Percentiles rank a stretch among this genome's conserved stretches.
Evolutionary conservation across 371 early-diverging fungal genomes (phyloP).

Genomic region (Lichtheimia ornata): DNA sequence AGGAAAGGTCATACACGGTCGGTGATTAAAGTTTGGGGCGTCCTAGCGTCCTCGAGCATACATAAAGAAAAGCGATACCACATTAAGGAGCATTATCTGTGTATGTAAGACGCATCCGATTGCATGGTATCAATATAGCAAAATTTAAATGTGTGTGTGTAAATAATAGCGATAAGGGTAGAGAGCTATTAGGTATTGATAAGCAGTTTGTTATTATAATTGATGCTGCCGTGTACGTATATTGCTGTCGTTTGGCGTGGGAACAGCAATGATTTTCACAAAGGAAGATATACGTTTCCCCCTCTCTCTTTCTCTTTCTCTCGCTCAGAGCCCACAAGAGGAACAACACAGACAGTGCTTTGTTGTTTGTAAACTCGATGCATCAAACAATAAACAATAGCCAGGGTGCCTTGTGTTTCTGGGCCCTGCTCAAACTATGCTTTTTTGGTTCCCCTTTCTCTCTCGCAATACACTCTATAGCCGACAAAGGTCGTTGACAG

Average conservation of each 20-base stretch:
- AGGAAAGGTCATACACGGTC: background rate
- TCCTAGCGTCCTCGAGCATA: background rate
- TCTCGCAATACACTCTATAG: too few relatives aligned
- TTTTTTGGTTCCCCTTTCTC: too few relatives aligned
- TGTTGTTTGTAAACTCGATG: background rate
- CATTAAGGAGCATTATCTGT: background rate
- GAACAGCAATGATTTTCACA: slow-evolving; percentile 8
- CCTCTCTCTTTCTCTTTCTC: too few relatives aligned
- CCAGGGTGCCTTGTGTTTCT: too few relatives aligned
- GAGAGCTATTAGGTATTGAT: background rate
- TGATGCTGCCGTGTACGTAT: background rate
- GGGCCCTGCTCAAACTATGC: too few relatives aligned
- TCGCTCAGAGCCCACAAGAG: background rate
- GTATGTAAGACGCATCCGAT: background rate
- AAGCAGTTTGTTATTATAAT: background rate
- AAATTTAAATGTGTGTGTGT: background rate
- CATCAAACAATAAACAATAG: too few relatives aligned
- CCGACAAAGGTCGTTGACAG: too few relatives aligned
- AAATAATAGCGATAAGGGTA: background rate
- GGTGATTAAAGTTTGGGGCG: background rate
- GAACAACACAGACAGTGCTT: slow-evolving; percentile 16
- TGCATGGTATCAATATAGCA: background rate
- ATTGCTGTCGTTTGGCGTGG: slow-evolving; percentile 10
- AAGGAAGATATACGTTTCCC: too few relatives aligned
- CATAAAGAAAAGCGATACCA: background rate